A percentile compares a stretch with the other conserved stretches of the same genome.
phyloP scores from a whole-genome alignment of 2,329 filamentous ascomycete genomes.

The Apiospora koreana region DNA sequence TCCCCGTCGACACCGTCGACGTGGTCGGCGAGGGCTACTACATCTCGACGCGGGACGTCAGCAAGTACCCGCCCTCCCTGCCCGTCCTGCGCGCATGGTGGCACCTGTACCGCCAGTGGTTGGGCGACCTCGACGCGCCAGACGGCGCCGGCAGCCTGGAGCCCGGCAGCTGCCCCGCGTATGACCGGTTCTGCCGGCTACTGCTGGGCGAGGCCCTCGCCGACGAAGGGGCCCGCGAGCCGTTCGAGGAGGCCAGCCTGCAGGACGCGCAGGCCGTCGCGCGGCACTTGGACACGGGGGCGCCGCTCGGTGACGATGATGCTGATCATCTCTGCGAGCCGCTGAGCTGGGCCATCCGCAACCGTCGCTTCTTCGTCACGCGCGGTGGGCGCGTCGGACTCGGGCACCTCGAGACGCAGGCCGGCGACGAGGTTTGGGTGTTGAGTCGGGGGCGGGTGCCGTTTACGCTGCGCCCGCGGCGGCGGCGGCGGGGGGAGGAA shows the following conservation, averaged over 20 bases:
- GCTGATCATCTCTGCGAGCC: not conserved
- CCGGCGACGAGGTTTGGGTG: slow-evolving; percentile 10
- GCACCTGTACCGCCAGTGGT: not conserved
- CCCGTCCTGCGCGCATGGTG: not conserved
- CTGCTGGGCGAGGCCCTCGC: not conserved
- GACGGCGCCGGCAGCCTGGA: not conserved
- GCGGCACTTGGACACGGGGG: not conserved
- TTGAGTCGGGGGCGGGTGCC: not conserved
- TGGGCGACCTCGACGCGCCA: not conserved
- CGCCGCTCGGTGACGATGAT: not conserved
- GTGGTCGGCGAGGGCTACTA: not conserved
- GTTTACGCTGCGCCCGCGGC: not conserved
- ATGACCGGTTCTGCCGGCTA: not conserved
- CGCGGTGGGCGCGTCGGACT: not conserved
- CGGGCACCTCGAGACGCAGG: not conserved
- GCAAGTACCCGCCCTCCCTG: not conserved
- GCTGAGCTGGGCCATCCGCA: not conserved
- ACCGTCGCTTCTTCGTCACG: slow-evolving; percentile 7
- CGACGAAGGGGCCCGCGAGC: not conserved
- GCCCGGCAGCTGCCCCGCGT: not conserved
- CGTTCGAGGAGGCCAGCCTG: not conserved
- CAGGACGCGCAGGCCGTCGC: not conserved
- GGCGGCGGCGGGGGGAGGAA: not conserved
- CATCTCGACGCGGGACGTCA: not conserved
- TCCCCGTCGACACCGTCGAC: not conserved